Percentiles rank a stretch among this genome's conserved stretches.
phyloP scores from a whole-genome alignment of 495 filamentous ascomycete genomes.

The Trypethelium eluteriae region DNA sequence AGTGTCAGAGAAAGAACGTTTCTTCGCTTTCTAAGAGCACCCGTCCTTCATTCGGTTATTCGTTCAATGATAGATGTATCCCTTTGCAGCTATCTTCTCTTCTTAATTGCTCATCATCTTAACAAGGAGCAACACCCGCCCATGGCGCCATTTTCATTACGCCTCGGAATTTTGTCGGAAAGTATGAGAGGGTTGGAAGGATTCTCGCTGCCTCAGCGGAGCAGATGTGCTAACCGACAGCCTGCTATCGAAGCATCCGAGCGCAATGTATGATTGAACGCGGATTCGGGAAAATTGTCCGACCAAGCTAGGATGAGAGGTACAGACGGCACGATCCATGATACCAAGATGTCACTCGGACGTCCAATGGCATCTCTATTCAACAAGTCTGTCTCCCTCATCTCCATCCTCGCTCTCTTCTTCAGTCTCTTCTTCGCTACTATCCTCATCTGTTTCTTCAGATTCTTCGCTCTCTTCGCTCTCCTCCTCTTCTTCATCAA shows the following conservation, averaged over 20 bases:
- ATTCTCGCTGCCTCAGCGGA: not conserved
- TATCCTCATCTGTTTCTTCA: conserved; percentile 38
- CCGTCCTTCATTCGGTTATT: not conserved
- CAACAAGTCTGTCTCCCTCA: conserved; percentile 41
- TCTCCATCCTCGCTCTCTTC: conserved; percentile 42
- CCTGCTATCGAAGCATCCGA: not conserved
- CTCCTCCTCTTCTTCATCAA: conserved; percentile 57
- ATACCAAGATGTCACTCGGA: not conserved
- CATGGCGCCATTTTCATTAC: not conserved
- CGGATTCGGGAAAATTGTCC: not conserved
- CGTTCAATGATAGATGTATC: conserved; percentile 6
- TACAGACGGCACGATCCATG: not conserved
- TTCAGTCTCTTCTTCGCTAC: conserved; percentile 45
- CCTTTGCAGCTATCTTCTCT: not conserved
- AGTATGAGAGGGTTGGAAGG: not conserved
- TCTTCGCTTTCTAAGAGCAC: not conserved
- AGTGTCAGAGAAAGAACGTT: not conserved
- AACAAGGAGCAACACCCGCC: not conserved
- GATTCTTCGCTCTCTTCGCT: conserved; percentile 45
- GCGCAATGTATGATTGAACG: not conserved
- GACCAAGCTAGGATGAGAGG: not conserved
- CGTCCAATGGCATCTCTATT: conserved; percentile 19
- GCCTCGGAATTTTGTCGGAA: not conserved
- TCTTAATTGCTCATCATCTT: conserved; percentile 6
- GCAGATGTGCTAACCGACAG: not conserved